Evolutionary conservation across 371 early-diverging fungal species (phyloP).

Genomic region (Capniomyces stellatus): DNA sequence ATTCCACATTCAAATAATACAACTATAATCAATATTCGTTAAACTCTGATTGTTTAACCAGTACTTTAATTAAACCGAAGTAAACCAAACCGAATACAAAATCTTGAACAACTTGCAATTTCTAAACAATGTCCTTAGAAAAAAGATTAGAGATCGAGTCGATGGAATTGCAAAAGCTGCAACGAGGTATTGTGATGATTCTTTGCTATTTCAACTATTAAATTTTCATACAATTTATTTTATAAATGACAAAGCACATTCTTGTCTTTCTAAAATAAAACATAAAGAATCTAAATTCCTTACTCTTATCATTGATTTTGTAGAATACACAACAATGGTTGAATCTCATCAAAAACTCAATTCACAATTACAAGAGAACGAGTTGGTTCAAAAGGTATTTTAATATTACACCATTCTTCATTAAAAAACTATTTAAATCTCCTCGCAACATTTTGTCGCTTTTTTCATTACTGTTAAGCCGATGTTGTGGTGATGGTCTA

Average conservation of each 20-base stretch:
- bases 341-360: slow-evolving; percentile 66
- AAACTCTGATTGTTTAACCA: too few relatives aligned
- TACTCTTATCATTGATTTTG: not conserved
- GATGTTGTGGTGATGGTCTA: not conserved
- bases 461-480: not conserved
- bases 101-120: too few relatives aligned
- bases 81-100: too few relatives aligned
- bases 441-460: too few relatives aligned
- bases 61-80: too few relatives aligned
- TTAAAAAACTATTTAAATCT: too few relatives aligned
- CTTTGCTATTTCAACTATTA: not conserved
- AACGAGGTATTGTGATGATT: not conserved
- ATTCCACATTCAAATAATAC: too few relatives aligned
- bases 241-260: too few relatives aligned
- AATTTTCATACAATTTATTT: not conserved
- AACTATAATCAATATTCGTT: too few relatives aligned
- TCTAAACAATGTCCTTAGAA: slow-evolving; percentile 1
- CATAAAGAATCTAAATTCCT: not conserved
- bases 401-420: too few relatives aligned
- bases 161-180: slow-evolving; percentile 1
- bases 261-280: not conserved
- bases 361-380: slow-evolving; percentile 90
- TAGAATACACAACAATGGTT: slow-evolving; percentile 57
- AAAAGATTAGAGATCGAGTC: slow-evolving; percentile 1
- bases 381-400: slow-evolving; percentile 60